phyloP scores from a whole-genome alignment of 2,329 filamentous ascomycete genomes.

The Penicillium nordicum region DNA sequence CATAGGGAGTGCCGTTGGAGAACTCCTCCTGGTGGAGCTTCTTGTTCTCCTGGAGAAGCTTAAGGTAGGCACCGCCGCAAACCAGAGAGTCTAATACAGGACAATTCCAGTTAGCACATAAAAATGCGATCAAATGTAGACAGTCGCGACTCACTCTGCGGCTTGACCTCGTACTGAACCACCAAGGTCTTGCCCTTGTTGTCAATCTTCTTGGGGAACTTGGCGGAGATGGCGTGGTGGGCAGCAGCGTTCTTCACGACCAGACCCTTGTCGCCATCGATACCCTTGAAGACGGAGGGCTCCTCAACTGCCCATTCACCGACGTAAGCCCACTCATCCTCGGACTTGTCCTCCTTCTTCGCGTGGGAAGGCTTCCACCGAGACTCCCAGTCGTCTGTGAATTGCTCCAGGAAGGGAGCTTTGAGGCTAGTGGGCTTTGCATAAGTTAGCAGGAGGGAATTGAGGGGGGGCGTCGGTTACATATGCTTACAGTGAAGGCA shows the following conservation, averaged over 20 bases:
- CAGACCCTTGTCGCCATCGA: conserved; percentile 91
- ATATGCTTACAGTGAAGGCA: conserved; percentile 74
- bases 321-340: conserved; percentile 94
- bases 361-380: conserved; percentile 94
- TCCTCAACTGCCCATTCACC: conserved; percentile 97
- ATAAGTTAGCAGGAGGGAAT: conserved; percentile 2
- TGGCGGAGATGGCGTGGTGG: conserved; percentile 98
- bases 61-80: conserved; percentile 98
- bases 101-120: neutral
- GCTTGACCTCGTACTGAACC: conserved; percentile 98
- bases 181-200: conserved; percentile 97
- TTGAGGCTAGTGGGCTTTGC: conserved; percentile 84
- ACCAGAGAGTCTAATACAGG: conserved; percentile 74
- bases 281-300: conserved; percentile 83
- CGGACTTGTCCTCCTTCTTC: conserved; percentile 85
- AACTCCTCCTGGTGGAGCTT: conserved; percentile 96
- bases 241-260: conserved; percentile 97
- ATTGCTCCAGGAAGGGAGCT: conserved; percentile 96
- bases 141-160: conserved; percentile 70
- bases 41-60: conserved; percentile 97
- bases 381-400: conserved; percentile 91
- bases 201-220: conserved; percentile 94
- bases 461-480: conserved; percentile 4
- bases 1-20: conserved; percentile 93
- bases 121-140: neutral